A percentile compares a stretch with the other conserved stretches of the same genome.
Conservation (phyloP, 768 basidiomycete genomes). For the Lentinula guzmanii region DNA sequence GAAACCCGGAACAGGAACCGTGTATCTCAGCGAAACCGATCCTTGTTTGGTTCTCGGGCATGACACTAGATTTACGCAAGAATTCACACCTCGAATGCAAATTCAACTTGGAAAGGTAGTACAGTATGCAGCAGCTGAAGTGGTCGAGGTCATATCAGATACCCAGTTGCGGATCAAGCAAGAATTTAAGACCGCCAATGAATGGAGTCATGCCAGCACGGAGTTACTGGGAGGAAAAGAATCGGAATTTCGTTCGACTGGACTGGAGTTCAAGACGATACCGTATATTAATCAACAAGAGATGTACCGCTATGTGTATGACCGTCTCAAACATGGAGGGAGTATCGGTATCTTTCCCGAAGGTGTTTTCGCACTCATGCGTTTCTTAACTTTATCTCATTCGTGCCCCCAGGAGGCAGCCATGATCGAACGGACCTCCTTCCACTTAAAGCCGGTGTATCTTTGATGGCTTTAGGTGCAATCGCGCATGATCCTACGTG, state of each 20-base stretch:
- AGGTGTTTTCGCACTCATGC: slow-evolving; percentile 44
- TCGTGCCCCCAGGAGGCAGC: slow-evolving; percentile 67
- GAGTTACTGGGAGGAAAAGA: slow-evolving; percentile 60
- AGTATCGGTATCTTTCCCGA: slow-evolving; percentile 98
- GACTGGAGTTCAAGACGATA: slow-evolving; percentile 75
- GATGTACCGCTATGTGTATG: slow-evolving; percentile 94
- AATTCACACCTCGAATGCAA: slow-evolving; percentile 75
- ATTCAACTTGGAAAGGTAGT: slow-evolving; percentile 80
- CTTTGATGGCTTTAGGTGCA: slow-evolving; percentile 96
- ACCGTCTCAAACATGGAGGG: slow-evolving; percentile 77
- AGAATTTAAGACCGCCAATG: slow-evolving; percentile 55
- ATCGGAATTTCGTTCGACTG: slow-evolving; percentile 47
- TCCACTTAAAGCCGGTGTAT: slow-evolving; percentile 97
- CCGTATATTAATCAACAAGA: slow-evolving; percentile 90
- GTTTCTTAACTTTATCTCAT: not conserved
- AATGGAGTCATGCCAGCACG: slow-evolving; percentile 67
- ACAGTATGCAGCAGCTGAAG: slow-evolving; percentile 72
- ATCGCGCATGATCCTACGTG: slow-evolving; percentile 87
- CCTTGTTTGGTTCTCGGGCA: slow-evolving; percentile 76
- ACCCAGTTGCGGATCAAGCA: slow-evolving; percentile 78
- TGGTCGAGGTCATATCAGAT: slow-evolving; percentile 85
- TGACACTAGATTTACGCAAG: slow-evolving; percentile 67
- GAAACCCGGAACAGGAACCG: slow-evolving; percentile 65
- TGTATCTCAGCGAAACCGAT: slow-evolving; percentile 69
- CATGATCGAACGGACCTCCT: slow-evolving; percentile 96